Base-by-base conservation (phyloP, 305 asterid species). In the Fraxinus baroniana region DNA sequence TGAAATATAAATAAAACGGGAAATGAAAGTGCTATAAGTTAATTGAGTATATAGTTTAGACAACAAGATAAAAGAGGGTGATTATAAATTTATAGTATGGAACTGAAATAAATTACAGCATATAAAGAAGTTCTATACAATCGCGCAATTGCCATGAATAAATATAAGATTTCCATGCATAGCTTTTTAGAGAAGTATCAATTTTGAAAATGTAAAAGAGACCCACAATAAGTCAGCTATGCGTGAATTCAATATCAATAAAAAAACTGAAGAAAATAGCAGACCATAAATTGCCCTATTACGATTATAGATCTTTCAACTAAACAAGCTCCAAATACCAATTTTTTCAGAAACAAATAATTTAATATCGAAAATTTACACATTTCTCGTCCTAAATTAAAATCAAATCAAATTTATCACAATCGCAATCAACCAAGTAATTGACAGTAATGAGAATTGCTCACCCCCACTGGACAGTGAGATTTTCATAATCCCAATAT, bases 381-480 rank as follows among this genome's bases (percentile, higher is more conserved):
- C 22, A 71, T 71, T 30, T 32, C 22, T 32, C 22, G 18, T 70
- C 22, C 24, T 70, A 32, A 30, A 70, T 15, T 13, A 71, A 6
- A 32, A 71, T 32, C 12, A 30, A 30, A 13, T 13, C 0, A 32
- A 71, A 30, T 32, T 71, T 71, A 71, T 32, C 41, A 30, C 76
- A 13, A 71, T 32, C 10, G 24, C 24, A 71, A 17, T 71, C 41
- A 71, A 71, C 44, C 76, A 5, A 73, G 12, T 2, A 55, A 82
- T n/a, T 86, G 70, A 55, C 66, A 46, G 18, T 22, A 52, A 24
- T 6, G n/a, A 62, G 0, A 82, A 57, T 77, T 83, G 18, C 46
- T 85, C 87, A 95, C 98, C 98, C 95, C 97, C 98, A 94, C 86
- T 91, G 97, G 39, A 92, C 97, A 81, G 93, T 83, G 85, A 94